Percentiles rank a stretch among this genome's conserved stretches.
Evolutionary conservation across 164 flowering plant species (phyloP).

Genomic region (Vitis cinerea): DNA sequence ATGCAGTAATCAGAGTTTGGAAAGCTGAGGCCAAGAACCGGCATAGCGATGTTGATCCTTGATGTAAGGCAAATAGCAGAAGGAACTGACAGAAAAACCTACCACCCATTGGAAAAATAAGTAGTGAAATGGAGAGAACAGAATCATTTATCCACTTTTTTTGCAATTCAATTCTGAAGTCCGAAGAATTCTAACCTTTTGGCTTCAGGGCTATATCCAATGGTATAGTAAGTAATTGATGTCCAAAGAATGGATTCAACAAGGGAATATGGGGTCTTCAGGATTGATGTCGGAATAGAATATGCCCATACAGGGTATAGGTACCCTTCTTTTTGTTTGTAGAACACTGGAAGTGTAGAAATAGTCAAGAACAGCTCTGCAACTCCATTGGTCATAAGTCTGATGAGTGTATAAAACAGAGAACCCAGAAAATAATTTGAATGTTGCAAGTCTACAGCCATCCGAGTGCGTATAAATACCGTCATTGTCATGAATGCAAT

Average conservation of each 20-base stretch:
- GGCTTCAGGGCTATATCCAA: conserved; percentile 53
- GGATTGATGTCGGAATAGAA: conserved; percentile 46
- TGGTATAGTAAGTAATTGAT: conserved; percentile 47
- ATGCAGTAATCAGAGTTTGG: conserved; percentile 47
- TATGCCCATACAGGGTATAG: conserved; percentile 68
- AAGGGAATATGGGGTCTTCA: conserved; percentile 50
- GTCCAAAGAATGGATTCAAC: conserved; percentile 51
- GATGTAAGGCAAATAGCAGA: conserved; percentile 57
- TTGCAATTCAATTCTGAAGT: not conserved
- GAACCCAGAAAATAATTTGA: conserved; percentile 43
- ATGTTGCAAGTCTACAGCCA: conserved; percentile 27
- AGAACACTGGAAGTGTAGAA: conserved; percentile 47
- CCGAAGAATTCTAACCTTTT: conserved; percentile 27
- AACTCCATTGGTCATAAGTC: conserved; percentile 47
- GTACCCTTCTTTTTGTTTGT: conserved; percentile 44
- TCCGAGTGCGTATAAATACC: conserved; percentile 43
- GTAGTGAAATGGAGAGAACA: no score
- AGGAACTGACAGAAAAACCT: conserved; percentile 46
- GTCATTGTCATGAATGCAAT: conserved; percentile 50
- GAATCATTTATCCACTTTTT: no score
- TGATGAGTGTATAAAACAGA: conserved; percentile 41
- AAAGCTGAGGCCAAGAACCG: conserved; percentile 62
- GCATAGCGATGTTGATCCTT: conserved; percentile 53
- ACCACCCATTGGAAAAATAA: not conserved
- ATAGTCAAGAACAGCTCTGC: conserved; percentile 51